These are phyloP conservation scores for Paraphaeosphaeria sporulosa DNA, from an alignment of 2,329 filamentous ascomycete species.

Conservation along the genomic window DNA sequence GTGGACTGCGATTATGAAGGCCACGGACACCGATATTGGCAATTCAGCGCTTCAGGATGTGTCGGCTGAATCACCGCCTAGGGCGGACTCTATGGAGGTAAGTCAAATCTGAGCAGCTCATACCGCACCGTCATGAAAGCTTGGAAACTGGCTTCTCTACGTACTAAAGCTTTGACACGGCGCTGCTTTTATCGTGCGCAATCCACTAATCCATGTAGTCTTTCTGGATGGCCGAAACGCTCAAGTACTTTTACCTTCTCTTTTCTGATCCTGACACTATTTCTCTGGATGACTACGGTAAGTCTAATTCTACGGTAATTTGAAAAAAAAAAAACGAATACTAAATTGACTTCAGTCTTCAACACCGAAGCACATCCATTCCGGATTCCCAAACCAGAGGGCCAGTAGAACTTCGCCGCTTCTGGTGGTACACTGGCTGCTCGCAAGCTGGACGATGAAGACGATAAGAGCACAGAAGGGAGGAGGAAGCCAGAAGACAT, in stretches of 20 bases:
- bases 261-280: slow-evolving; percentile 54
- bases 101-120: slow-evolving; percentile 10
- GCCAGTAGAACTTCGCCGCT: slow-evolving; percentile 26
- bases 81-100: slow-evolving; percentile 56
- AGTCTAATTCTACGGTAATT: slow-evolving; percentile 5
- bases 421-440: background rate
- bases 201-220: slow-evolving; percentile 38
- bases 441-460: background rate
- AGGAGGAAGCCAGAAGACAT: background rate
- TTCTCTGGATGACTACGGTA: slow-evolving; percentile 51
- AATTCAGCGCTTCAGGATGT: slow-evolving; percentile 57
- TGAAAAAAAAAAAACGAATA: too few relatives aligned
- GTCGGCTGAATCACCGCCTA: slow-evolving; percentile 46
- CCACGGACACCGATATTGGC: slow-evolving; percentile 54
- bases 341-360: slow-evolving; percentile 40
- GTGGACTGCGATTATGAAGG: slow-evolving; percentile 55
- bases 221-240: slow-evolving; percentile 59
- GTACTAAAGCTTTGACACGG: background rate
- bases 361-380: slow-evolving; percentile 56
- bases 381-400: slow-evolving; percentile 30
- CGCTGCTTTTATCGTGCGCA: background rate
- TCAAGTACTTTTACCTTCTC: slow-evolving; percentile 59
- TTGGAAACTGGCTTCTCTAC: background rate
- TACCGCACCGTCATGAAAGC: background rate
- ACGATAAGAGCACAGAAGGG: background rate